A percentile compares a stretch with the other conserved stretches of the same genome.
These are phyloP conservation scores for Paramecium octaurelia DNA, from an alignment of 73 alveolate genomes.

Conservation along the genomic window DNA sequence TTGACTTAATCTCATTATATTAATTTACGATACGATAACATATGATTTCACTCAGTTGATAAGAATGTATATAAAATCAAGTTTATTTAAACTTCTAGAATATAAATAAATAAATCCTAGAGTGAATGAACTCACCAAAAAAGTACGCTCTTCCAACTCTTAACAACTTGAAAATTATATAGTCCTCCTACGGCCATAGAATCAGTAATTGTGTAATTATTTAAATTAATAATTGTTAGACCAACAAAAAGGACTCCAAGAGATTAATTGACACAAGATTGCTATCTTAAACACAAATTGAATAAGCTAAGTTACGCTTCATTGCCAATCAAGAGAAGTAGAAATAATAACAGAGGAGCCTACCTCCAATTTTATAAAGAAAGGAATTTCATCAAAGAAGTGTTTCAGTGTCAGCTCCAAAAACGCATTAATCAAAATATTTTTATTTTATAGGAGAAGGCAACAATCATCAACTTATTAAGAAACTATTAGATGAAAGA, in stretches of 20 bases:
- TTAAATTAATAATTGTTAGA: background rate
- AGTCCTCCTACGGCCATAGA: background rate
- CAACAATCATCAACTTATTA: constrained; percentile 11
- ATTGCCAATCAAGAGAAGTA: background rate
- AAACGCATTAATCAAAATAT: background rate
- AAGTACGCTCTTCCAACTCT: constrained; percentile 1
- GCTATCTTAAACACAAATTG: background rate
- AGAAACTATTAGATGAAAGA: background rate
- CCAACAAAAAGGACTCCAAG: background rate
- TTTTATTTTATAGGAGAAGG: constrained; percentile 23
- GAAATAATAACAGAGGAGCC: background rate
- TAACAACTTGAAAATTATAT: background rate
- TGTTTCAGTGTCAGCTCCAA: background rate
- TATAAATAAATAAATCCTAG: background rate
- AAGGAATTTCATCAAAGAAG: background rate
- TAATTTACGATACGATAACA: background rate
- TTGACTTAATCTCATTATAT: background rate
- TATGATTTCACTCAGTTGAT: background rate
- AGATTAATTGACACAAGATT: background rate
- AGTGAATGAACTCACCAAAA: background rate
- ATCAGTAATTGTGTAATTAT: background rate
- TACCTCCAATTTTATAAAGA: background rate
- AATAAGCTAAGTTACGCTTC: background rate
- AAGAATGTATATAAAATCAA: background rate
- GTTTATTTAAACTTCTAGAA: background rate